A percentile compares a stretch with the other conserved stretches of the same genome.
These are phyloP conservation scores for Talinum fruticosum DNA, from an alignment of 148 eudicot species.

Conservation along the genomic window DNA sequence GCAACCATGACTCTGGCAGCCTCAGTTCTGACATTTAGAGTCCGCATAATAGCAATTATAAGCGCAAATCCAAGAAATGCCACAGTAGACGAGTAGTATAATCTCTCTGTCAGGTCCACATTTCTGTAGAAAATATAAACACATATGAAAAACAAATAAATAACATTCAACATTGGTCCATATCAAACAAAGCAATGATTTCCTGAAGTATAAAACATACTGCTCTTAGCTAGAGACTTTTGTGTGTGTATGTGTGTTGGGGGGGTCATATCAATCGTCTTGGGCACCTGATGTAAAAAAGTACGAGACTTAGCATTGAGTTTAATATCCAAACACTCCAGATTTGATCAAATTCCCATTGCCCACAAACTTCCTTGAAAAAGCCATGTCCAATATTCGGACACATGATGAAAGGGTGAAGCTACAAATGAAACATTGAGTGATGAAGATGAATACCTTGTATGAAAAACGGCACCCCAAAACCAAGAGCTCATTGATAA, in stretches of 20 bases:
- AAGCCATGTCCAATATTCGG: neutral
- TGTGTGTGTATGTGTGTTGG: no score
- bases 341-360: neutral
- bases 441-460: slow-evolving; percentile 44
- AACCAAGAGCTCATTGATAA: slow-evolving; percentile 76
- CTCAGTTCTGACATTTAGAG: slow-evolving; percentile 58
- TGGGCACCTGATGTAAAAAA: neutral
- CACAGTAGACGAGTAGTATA: slow-evolving; percentile 60
- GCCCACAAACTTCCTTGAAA: no score
- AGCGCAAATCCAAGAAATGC: slow-evolving; percentile 65
- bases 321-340: neutral
- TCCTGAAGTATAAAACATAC: no score
- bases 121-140: slow-evolving; percentile 45
- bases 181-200: no score
- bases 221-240: no score
- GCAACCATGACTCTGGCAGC: slow-evolving; percentile 79
- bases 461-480: slow-evolving; percentile 79
- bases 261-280: neutral
- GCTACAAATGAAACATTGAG: neutral
- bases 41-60: slow-evolving; percentile 46
- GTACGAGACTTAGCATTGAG: neutral
- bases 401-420: neutral
- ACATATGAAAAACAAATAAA: no score
- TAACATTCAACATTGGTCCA: no score
- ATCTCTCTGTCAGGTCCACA: slow-evolving; percentile 60